Evolutionary conservation across 2,329 filamentous ascomycete genomes (phyloP).

Genomic region (Leptographium galeiforme): DNA sequence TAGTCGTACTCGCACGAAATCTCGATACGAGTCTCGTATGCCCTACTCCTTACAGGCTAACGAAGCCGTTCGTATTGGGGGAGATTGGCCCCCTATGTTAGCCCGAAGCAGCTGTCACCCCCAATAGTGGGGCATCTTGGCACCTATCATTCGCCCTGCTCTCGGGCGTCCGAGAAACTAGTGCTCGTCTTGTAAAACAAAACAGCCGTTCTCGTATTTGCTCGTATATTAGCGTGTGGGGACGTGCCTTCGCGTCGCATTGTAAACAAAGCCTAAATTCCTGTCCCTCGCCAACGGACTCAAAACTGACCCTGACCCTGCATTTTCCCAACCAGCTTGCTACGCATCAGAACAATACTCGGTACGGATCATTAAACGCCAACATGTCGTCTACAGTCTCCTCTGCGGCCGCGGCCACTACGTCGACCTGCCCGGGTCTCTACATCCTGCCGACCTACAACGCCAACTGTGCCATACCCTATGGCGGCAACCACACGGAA

Average conservation of each 20-base stretch:
- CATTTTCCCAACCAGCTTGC: not conserved
- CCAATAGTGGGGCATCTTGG: not conserved
- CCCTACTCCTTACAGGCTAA: no score
- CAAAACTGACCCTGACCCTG: not conserved
- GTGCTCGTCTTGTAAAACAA: not conserved
- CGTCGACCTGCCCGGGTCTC: not conserved
- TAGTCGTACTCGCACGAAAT: no score
- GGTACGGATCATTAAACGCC: not conserved
- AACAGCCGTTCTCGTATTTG: not conserved
- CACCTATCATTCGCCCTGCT: not conserved
- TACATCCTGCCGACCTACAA: slow-evolving; percentile 1
- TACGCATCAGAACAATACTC: not conserved
- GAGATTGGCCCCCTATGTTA: not conserved
- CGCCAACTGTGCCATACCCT: slow-evolving; percentile 4
- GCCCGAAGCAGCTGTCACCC: not conserved
- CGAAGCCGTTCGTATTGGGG: no score
- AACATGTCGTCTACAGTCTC: not conserved
- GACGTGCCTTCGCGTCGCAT: not conserved
- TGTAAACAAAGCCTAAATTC: not conserved
- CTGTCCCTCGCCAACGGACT: not conserved
- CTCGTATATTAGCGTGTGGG: not conserved
- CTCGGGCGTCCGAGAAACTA: not conserved
- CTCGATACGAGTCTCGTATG: no score
- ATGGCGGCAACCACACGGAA: slow-evolving; percentile 3
- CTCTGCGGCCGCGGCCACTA: not conserved